Evolutionary conservation across 2,329 filamentous ascomycete genomes (phyloP).

Genomic region (Colletotrichum tamarilloi): DNA sequence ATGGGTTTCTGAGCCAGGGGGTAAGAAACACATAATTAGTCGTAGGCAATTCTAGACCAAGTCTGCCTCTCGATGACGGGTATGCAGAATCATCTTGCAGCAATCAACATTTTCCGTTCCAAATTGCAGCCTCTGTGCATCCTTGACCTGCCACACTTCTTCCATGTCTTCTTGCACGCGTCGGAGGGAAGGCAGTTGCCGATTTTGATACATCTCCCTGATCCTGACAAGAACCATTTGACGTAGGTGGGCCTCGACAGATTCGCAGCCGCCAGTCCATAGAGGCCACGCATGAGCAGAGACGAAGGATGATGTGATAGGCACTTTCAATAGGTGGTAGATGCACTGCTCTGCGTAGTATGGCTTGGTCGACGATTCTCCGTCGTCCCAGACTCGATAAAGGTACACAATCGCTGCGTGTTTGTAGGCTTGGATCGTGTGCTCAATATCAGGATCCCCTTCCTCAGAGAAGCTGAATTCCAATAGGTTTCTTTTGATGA

Average conservation of each 20-base stretch:
- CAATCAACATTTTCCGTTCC: constrained; percentile 46
- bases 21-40: no score
- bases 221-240: constrained; percentile 40
- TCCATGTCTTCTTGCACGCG: constrained; percentile 44
- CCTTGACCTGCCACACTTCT: constrained; percentile 45
- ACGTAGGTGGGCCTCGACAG: constrained; percentile 39
- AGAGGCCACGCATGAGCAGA: constrained; percentile 46
- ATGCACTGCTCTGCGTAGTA: constrained; percentile 42
- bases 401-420: constrained; percentile 47
- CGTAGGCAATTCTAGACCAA: constrained; percentile 1
- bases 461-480: neutral
- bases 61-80: constrained; percentile 23
- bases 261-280: constrained; percentile 47
- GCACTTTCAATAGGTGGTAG: constrained; percentile 40
- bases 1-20: no score
- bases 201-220: constrained; percentile 42
- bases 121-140: constrained; percentile 40
- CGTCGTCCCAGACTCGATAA: constrained; percentile 43
- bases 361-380: constrained; percentile 35
- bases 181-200: constrained; percentile 43
- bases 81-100: constrained; percentile 36
- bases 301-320: constrained; percentile 42
- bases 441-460: constrained; percentile 36
- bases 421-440: constrained; percentile 44
- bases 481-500: neutral